These are phyloP conservation scores for Discostella stelligera DNA, from an alignment of 352 stramenopile genomes.

Conservation along the genomic window DNA sequence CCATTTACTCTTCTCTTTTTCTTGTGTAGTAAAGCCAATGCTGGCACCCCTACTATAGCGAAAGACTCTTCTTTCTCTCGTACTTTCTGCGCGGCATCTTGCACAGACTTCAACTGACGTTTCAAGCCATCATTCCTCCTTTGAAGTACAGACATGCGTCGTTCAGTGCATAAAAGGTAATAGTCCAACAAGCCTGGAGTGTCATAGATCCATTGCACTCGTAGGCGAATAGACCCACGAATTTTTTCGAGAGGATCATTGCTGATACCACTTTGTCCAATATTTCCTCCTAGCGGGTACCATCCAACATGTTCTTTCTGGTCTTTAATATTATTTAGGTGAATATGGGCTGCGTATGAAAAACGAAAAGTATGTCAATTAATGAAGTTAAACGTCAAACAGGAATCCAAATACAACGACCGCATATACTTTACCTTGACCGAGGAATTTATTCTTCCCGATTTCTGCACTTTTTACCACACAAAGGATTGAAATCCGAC, in stretches of 20 bases:
- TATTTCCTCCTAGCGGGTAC: constrained; percentile 76
- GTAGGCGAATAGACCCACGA: constrained; percentile 72
- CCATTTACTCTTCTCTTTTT: constrained; percentile 31
- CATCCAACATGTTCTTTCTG: constrained; percentile 78
- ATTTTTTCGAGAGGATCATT: constrained; percentile 63
- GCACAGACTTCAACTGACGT: constrained; percentile 46
- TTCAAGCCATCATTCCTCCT: constrained; percentile 51
- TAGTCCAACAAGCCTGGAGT: constrained; percentile 71
- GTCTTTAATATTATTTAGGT: constrained; percentile 71
- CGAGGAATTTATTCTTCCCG: constrained; percentile 70
- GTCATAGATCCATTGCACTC: constrained; percentile 79
- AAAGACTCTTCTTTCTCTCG: constrained; percentile 34
- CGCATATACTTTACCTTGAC: constrained; percentile 67
- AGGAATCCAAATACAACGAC: neutral
- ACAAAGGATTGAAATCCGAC: constrained; percentile 70
- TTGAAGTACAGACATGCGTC: constrained; percentile 49
- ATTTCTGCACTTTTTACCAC: constrained; percentile 73
- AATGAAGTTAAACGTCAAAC: neutral
- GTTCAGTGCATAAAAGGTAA: constrained; percentile 69
- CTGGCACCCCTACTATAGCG: constrained; percentile 27
- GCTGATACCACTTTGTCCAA: constrained; percentile 71
- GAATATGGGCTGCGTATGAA: constrained; percentile 41
- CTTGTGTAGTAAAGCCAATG: constrained; percentile 43
- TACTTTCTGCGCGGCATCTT: constrained; percentile 44
- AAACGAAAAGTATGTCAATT: neutral